These are phyloP conservation scores for Cercospora citrullina DNA, from an alignment of 2,329 filamentous ascomycete genomes.

Conservation along the genomic window DNA sequence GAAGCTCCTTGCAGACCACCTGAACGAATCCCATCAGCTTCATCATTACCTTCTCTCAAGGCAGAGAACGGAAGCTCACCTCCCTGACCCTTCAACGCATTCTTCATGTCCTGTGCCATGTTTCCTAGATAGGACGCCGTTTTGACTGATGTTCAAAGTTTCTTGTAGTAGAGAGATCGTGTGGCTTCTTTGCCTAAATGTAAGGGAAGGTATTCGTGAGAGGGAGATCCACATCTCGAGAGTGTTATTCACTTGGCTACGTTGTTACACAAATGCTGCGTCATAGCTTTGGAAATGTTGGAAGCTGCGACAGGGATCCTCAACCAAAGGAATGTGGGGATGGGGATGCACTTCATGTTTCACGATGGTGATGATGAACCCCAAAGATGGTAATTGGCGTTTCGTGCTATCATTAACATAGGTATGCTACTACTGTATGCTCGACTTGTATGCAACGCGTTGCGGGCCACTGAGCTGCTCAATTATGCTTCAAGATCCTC, in stretches of 20 bases:
- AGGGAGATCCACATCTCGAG: not conserved
- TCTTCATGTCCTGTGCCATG: slow-evolving; percentile 33
- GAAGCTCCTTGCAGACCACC: slow-evolving; percentile 35
- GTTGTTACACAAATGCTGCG: slow-evolving; percentile 7
- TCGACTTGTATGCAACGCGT: not conserved
- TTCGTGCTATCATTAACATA: not conserved
- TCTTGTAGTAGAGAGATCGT: not conserved
- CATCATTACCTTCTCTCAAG: not conserved
- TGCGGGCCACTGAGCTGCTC: not conserved
- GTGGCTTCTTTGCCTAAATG: slow-evolving; percentile 7
- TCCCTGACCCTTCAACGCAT: slow-evolving; percentile 36
- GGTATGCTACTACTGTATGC: not conserved
- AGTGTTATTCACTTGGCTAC: slow-evolving; percentile 9
- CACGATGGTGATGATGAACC: not conserved
- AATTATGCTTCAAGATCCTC: not conserved
- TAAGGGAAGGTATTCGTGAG: not conserved
- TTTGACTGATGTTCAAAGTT: slow-evolving; percentile 6
- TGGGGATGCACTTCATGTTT: not conserved
- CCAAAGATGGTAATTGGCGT: too few relatives aligned
- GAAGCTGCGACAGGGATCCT: slow-evolving; percentile 10
- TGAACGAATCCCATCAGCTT: slow-evolving; percentile 7
- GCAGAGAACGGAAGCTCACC: slow-evolving; percentile 18
- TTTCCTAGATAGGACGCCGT: slow-evolving; percentile 22
- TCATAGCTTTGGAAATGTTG: slow-evolving; percentile 17
- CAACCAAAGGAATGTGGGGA: not conserved